A percentile compares a stretch with the other conserved stretches of the same genome.
Evolutionary conservation across 2,329 filamentous ascomycete genomes (phyloP).

Genomic region (Curvularia spicifera): DNA sequence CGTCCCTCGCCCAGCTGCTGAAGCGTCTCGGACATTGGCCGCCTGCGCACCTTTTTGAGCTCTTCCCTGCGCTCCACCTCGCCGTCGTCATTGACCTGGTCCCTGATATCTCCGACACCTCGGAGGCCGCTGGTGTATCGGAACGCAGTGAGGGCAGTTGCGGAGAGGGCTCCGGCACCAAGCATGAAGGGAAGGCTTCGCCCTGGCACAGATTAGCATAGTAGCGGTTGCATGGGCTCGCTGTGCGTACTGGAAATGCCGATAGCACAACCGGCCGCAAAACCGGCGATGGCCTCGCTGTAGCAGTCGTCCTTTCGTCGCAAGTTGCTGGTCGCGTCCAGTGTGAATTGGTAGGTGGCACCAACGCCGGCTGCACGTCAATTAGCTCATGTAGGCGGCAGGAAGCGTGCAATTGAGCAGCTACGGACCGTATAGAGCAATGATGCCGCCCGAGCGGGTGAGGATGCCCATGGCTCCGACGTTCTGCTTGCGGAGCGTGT

Average conservation of each 20-base stretch:
- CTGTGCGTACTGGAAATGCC: constrained; percentile 71
- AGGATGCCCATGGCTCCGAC: constrained; percentile 81
- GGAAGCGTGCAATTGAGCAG: background rate
- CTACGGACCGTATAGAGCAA: constrained; percentile 68
- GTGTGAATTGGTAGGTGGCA: constrained; percentile 78
- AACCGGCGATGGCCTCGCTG: constrained; percentile 77
- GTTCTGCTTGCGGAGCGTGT: constrained; percentile 83
- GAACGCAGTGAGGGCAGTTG: constrained; percentile 66
- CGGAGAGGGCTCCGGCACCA: constrained; percentile 68
- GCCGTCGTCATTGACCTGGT: constrained; percentile 67
- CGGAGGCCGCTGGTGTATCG: constrained; percentile 70
- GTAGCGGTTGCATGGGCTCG: constrained; percentile 9
- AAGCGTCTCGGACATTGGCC: constrained; percentile 79
- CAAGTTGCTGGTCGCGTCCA: constrained; percentile 79
- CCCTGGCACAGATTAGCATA: constrained; percentile 51
- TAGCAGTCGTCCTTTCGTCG: constrained; percentile 81
- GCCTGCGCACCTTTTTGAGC: constrained; percentile 74
- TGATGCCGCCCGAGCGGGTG: constrained; percentile 76
- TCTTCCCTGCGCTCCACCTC: constrained; percentile 80
- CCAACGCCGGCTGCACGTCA: constrained; percentile 69
- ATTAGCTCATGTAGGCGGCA: constrained; percentile 32
- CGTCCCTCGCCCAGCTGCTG: constrained; percentile 84
- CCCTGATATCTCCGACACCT: constrained; percentile 54
- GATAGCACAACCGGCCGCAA: constrained; percentile 73
- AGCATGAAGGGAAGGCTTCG: constrained; percentile 73